Percentiles rank a stretch among this genome's conserved stretches.
These are phyloP conservation scores for Aureobasidium subglaciale DNA, from an alignment of 2,329 filamentous ascomycete species.

Conservation along the genomic window DNA sequence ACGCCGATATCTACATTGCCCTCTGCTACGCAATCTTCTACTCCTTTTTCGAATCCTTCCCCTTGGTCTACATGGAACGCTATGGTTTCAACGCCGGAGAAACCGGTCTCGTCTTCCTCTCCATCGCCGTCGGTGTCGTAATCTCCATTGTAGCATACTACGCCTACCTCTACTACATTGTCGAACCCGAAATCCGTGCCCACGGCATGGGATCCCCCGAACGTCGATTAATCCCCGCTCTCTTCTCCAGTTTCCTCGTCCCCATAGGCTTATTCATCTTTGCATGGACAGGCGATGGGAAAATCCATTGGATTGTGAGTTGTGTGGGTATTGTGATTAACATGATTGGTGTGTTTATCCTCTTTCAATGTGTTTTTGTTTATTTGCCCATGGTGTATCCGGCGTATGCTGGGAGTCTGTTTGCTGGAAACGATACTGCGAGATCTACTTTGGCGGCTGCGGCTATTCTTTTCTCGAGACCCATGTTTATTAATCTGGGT, in stretches of 20 bases:
- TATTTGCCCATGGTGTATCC: constrained; percentile 34
- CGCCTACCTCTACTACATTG: constrained; percentile 21
- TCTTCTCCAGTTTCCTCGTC: constrained; percentile 25
- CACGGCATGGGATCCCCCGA: constrained; percentile 26
- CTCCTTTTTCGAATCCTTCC: constrained; percentile 39
- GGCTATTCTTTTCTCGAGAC: constrained; percentile 52
- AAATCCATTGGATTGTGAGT: constrained; percentile 34
- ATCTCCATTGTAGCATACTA: constrained; percentile 37
- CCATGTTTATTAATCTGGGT: constrained; percentile 53
- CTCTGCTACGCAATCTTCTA: constrained; percentile 49
- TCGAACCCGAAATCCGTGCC: constrained; percentile 21
- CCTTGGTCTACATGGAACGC: constrained; percentile 24
- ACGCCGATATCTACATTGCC: constrained; percentile 27
- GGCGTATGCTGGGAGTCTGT: constrained; percentile 47
- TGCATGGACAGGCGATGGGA: constrained; percentile 26
- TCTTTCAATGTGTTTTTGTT: constrained; percentile 37
- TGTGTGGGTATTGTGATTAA: constrained; percentile 38
- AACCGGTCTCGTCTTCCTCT: constrained; percentile 54
- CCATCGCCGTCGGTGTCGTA: constrained; percentile 51
- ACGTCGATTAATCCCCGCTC: constrained; percentile 27
- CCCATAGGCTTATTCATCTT: constrained; percentile 31
- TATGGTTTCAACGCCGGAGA: constrained; percentile 55
- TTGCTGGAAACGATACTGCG: constrained; percentile 55
- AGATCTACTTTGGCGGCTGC: constrained; percentile 52
- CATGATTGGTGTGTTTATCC: constrained; percentile 30